Percentiles rank a stretch among this genome's conserved stretches.
Evolutionary conservation across 2,329 filamentous ascomycete species (phyloP).

Genomic region (Cladophialophora yegresii): DNA sequence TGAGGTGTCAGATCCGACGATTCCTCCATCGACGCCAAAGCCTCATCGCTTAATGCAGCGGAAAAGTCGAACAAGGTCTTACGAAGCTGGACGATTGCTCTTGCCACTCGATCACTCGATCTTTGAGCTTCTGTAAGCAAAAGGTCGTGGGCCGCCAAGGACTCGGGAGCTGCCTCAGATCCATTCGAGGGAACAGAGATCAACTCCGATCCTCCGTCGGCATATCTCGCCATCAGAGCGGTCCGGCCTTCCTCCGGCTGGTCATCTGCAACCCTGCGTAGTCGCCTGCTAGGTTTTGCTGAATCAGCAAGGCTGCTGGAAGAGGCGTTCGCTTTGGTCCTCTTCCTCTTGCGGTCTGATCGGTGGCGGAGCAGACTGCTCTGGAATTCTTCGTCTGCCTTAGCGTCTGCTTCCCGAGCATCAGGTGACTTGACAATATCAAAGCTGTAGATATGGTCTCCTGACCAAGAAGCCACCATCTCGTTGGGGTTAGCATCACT

Average conservation of each 20-base stretch:
- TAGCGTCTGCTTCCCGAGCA: conserved; percentile 48
- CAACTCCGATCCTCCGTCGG: conserved; percentile 62
- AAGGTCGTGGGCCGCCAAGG: conserved; percentile 46
- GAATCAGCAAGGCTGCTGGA: conserved; percentile 46
- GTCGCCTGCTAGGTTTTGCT: conserved; percentile 51
- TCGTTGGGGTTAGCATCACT: conserved; percentile 69
- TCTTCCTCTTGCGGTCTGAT: conserved; percentile 59
- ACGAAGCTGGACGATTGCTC: conserved; percentile 56
- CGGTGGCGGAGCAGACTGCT: conserved; percentile 42
- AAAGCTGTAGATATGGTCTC: conserved; percentile 67
- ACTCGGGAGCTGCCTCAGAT: conserved; percentile 7
- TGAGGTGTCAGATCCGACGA: conserved; percentile 41
- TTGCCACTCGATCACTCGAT: conserved; percentile 59
- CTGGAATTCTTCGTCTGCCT: conserved; percentile 37
- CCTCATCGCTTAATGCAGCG: conserved; percentile 37
- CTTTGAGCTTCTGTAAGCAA: conserved; percentile 56
- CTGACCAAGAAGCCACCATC: conserved; percentile 68
- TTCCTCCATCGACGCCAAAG: conserved; percentile 38
- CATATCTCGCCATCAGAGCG: conserved; percentile 59
- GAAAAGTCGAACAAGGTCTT: conserved; percentile 59
- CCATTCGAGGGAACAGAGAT: conserved; percentile 48
- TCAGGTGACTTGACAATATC: conserved; percentile 63
- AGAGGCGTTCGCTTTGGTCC: conserved; percentile 50
- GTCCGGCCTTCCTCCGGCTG: conserved; percentile 47
- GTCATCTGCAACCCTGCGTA: conserved; percentile 51